Evolutionary conservation across 768 basidiomycete species (phyloP).

Genomic region (Pisolithus albus): DNA sequence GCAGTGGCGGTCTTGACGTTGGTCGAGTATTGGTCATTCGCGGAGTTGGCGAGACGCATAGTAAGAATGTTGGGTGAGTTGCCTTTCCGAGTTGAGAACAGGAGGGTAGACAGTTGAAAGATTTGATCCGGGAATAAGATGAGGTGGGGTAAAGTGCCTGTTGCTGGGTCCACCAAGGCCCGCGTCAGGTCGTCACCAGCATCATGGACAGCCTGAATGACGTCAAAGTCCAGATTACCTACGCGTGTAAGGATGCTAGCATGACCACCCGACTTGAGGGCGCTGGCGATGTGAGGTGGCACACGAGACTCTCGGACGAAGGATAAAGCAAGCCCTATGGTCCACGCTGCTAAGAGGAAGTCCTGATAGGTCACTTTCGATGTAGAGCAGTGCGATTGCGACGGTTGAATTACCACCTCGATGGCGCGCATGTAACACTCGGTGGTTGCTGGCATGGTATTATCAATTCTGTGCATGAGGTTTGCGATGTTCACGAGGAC

Average conservation of each 20-base stretch:
- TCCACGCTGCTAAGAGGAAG: constrained; percentile 33
- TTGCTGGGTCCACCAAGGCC: constrained; percentile 28
- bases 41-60: constrained; percentile 16
- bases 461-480: constrained; percentile 25
- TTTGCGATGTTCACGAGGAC: constrained; percentile 38
- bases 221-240: constrained; percentile 29
- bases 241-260: constrained; percentile 20
- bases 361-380: constrained; percentile 30
- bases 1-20: constrained; percentile 30
- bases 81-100: constrained; percentile 33
- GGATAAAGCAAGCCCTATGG: constrained; percentile 28
- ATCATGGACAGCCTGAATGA: constrained; percentile 28
- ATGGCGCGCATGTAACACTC: constrained; percentile 36
- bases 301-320: constrained; percentile 17
- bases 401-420: constrained; percentile 35
- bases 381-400: constrained; percentile 11
- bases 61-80: constrained; percentile 29
- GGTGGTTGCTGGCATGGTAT: constrained; percentile 23
- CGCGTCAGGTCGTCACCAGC: constrained; percentile 29
- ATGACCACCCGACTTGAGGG: constrained; percentile 15
- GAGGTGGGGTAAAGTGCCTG: constrained; percentile 35
- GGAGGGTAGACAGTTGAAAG: constrained; percentile 25
- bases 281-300: constrained; percentile 14
- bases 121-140: constrained; percentile 38
- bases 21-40: constrained; percentile 18